Evolutionary conservation across 1,284 basidiomycete species (phyloP), one percentile per base, ranked within the genome.

Genomic region (Apiotrichum laibachii): DNA sequence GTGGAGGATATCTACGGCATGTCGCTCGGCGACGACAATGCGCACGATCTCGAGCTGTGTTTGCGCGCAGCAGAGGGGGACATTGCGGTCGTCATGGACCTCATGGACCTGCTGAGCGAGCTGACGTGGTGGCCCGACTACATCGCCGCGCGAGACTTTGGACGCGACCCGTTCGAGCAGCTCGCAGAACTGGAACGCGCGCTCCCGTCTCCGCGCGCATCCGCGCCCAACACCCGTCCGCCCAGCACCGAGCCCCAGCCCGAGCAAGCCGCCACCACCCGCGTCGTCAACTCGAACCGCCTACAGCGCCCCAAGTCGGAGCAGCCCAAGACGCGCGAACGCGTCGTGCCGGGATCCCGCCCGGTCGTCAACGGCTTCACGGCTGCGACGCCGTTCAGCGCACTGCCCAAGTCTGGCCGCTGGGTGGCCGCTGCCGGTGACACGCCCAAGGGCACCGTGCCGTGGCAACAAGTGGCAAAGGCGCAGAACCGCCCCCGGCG

Each of bases 101-200:
- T 78, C 21, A 70, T 73, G 66, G 71, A 72, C 45, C 53, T 74
- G 5, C 49, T 78, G 37, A 60, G 48, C 26, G 74, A 75, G 48
- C 67, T 76, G 37, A 67, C 61, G 12, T 54, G 63, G 43, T 76
- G 72, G 69, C 69, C 70, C 10, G 66, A 75, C 50, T 69, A 66
- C 19, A 66, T 71, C 33, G 65, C 62, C 12, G 59, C 64, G 1
- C 54, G 60, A 19, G 48, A 60, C n/a, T 31, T 19, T 8, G 60
- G 62, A 35, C 47, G 50, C 10, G 57, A 57, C 26, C 55, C 57
- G 8, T 58, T 57, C 43, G 34, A 45, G 19, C 26, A 46, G 1
- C 54, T 64, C 6, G 43, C 40, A 0, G 44, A 42, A 33, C 46
- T 59, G 4, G 46, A 54, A 19, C 16, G 11, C 21, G 48, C 26